A percentile compares a stretch with the other conserved stretches of the same genome.
phyloP scores from a whole-genome alignment of 2,329 filamentous ascomycete genomes.

The Lachnellula occidentalis region DNA sequence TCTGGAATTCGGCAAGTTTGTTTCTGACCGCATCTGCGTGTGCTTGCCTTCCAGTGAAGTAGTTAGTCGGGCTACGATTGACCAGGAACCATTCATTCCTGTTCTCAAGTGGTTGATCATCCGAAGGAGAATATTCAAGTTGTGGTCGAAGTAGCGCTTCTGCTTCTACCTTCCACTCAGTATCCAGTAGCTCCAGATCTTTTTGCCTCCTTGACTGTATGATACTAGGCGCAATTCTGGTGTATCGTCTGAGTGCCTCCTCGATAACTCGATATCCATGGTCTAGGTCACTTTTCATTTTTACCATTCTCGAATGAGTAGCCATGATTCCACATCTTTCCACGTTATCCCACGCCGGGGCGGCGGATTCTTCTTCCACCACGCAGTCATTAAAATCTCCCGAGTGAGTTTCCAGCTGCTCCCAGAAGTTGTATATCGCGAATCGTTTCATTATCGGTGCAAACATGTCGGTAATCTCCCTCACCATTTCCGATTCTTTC shows the following conservation, averaged over 20 bases:
- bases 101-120: neutral
- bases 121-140: no score
- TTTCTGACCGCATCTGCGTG: neutral
- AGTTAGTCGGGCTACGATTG: neutral
- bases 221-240: neutral
- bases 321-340: slow-evolving; percentile 23
- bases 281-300: slow-evolving; percentile 17
- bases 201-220: neutral
- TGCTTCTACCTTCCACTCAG: slow-evolving; percentile 3
- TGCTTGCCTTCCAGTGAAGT: slow-evolving; percentile 8
- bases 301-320: slow-evolving; percentile 26
- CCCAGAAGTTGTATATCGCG: slow-evolving; percentile 13
- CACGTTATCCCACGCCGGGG: slow-evolving; percentile 19
- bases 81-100: slow-evolving; percentile 6
- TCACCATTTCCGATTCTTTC: slow-evolving; percentile 1
- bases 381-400: neutral
- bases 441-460: slow-evolving; percentile 14
- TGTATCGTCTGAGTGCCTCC: slow-evolving; percentile 22
- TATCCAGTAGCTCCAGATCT: neutral
- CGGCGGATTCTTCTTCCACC: slow-evolving; percentile 8
- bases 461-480: slow-evolving; percentile 25
- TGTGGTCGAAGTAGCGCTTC: neutral
- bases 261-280: slow-evolving; percentile 19
- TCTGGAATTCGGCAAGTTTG: neutral
- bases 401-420: slow-evolving; percentile 2